A percentile compares a stretch with the other conserved stretches of the same genome.
Evolutionary conservation across 208 protist genomes (phyloP).

Genomic region (Wallacemonas sp.): DNA sequence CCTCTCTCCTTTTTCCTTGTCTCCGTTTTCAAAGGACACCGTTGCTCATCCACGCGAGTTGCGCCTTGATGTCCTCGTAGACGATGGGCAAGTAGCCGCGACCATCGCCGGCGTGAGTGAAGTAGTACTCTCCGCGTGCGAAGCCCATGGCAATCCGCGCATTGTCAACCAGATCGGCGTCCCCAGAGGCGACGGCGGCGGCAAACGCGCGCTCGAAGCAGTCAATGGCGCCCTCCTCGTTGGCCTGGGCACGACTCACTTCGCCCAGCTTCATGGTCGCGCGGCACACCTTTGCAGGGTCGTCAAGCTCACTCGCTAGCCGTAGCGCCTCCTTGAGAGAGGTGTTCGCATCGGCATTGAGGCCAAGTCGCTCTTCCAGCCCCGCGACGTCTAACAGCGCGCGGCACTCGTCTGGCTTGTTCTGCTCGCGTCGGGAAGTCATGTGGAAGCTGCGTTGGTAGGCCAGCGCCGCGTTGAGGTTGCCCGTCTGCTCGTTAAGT

Average conservation of each 20-base stretch:
- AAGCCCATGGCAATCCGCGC: constrained; percentile 84
- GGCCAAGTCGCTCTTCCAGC: constrained; percentile 79
- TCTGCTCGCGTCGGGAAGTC: constrained; percentile 37
- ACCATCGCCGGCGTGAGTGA: constrained; percentile 59
- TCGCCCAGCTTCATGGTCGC: constrained; percentile 86
- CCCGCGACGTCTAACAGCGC: constrained; percentile 67
- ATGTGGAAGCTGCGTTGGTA: constrained; percentile 70
- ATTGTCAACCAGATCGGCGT: constrained; percentile 71
- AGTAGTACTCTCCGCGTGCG: constrained; percentile 72
- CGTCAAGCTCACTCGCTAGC: constrained; percentile 66
- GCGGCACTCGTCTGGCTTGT: constrained; percentile 42
- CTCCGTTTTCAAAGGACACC: constrained; percentile 47
- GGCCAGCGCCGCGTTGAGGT: constrained; percentile 58
- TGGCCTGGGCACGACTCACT: constrained; percentile 46
- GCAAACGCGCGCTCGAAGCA: constrained; percentile 78
- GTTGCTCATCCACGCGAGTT: constrained; percentile 87
- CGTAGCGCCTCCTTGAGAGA: constrained; percentile 63
- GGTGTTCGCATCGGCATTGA: constrained; percentile 54
- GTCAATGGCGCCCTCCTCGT: constrained; percentile 57
- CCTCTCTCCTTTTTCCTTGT: not conserved
- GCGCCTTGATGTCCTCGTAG: constrained; percentile 71
- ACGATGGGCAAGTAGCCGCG: constrained; percentile 80
- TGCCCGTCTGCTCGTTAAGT: constrained; percentile 64
- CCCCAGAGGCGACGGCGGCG: constrained; percentile 50
- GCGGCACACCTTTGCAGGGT: constrained; percentile 57